These are phyloP conservation scores for Hirschioporus abietinus DNA, from an alignment of 768 basidiomycete genomes.

Conservation along the genomic window DNA sequence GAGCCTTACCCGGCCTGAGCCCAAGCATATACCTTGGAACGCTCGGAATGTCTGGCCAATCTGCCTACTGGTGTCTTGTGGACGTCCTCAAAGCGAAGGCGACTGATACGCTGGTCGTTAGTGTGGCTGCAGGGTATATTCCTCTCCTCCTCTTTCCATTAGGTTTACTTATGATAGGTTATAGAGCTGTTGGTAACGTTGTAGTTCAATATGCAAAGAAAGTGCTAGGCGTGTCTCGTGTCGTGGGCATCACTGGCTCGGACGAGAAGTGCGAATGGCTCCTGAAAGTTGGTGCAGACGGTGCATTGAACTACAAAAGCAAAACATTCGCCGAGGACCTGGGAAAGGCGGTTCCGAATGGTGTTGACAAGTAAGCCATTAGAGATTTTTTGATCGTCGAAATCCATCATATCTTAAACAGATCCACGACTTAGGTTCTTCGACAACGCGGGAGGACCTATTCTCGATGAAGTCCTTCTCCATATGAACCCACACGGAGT, in stretches of 20 bases:
- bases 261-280: conserved; percentile 33
- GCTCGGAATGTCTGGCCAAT: no score
- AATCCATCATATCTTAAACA: no score
- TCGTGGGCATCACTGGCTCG: conserved; percentile 38
- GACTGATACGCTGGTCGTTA: conserved; percentile 36
- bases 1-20: no score
- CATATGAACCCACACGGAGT: conserved; percentile 32
- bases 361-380: no score
- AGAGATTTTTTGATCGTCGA: no score
- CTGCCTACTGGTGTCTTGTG: conserved; percentile 31
- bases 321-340: conserved; percentile 28
- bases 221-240: conserved; percentile 13
- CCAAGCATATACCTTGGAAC: neutral
- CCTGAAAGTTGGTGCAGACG: conserved; percentile 28
- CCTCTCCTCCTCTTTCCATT: no score
- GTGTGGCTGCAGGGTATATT: conserved; percentile 31
- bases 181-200: conserved; percentile 27
- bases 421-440: conserved; percentile 6
- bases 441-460: conserved; percentile 34
- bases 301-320: conserved; percentile 36
- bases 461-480: conserved; percentile 32
- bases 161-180: no score
- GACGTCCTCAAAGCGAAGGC: conserved; percentile 34
- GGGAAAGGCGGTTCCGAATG: conserved; percentile 13
- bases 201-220: conserved; percentile 24